Evolutionary conservation across 306 rosid genomes (phyloP).

Genomic region (Quercus cerris): DNA sequence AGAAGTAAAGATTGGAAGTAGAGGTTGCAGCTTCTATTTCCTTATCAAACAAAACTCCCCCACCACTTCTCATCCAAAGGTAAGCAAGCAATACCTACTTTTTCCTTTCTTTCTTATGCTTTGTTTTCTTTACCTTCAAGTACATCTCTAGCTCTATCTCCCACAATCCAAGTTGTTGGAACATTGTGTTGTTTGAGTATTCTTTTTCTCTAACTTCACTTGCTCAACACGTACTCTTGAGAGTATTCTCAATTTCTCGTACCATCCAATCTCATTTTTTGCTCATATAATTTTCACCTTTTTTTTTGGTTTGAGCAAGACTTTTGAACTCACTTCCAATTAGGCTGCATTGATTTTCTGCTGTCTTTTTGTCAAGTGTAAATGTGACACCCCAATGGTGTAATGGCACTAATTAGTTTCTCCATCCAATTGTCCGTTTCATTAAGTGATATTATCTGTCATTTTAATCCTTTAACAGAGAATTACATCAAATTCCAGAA

Average conservation of each 20-base stretch:
- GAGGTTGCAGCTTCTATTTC: no score
- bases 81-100: conserved; percentile 39
- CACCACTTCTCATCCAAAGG: no score
- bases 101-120: conserved; percentile 17
- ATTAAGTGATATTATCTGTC: conserved; percentile 22
- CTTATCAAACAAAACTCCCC: no score
- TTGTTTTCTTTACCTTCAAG: conserved; percentile 74
- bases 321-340: conserved; percentile 16
- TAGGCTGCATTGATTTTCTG: conserved; percentile 13
- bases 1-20: no score
- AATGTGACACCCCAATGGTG: conserved; percentile 6
- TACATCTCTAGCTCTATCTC: conserved; percentile 41
- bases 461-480: conserved; percentile 21
- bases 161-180: conserved; percentile 42
- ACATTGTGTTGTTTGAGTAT: conserved; percentile 44
- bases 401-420: conserved; percentile 20
- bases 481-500: conserved; percentile 14
- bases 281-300: neutral
- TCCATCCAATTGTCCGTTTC: conserved; percentile 29
- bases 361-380: neutral
- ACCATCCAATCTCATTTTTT: conserved; percentile 24
- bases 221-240: conserved; percentile 48
- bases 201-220: conserved; percentile 51
- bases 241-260: conserved; percentile 19
- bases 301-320: conserved; percentile 6